Conservation (phyloP, 352 stramenopile species). For the Phytophthora pini region DNA sequence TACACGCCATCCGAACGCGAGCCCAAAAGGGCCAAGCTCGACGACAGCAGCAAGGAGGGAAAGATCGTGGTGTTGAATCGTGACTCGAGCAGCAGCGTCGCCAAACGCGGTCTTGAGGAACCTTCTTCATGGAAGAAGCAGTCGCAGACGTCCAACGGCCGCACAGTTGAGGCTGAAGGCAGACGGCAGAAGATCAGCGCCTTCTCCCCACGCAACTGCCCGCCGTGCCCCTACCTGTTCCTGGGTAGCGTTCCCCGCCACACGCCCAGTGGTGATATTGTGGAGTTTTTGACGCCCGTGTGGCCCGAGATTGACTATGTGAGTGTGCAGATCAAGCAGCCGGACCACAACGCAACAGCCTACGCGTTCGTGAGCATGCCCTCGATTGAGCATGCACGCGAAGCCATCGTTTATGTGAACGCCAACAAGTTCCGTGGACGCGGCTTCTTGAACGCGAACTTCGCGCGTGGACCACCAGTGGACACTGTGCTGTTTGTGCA, state of each 20-base stretch:
- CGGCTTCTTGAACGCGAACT: slow-evolving; percentile 64
- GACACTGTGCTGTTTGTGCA: slow-evolving; percentile 74
- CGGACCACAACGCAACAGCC: slow-evolving; percentile 36
- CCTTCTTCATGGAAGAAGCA: slow-evolving; percentile 18
- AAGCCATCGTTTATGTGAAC: slow-evolving; percentile 60
- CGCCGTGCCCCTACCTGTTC: slow-evolving; percentile 74
- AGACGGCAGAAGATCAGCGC: slow-evolving; percentile 30
- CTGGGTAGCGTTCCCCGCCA: slow-evolving; percentile 68
- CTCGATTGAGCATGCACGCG: slow-evolving; percentile 52
- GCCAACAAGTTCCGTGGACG: slow-evolving; percentile 48
- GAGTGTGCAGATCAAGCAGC: slow-evolving; percentile 70
- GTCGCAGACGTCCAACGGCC: slow-evolving; percentile 12
- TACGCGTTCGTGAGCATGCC: slow-evolving; percentile 80
- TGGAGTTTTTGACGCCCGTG: slow-evolving; percentile 56
- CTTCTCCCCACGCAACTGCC: slow-evolving; percentile 48
- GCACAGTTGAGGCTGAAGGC: slow-evolving; percentile 27
- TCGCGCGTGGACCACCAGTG: slow-evolving; percentile 71
- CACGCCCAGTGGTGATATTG: slow-evolving; percentile 48
- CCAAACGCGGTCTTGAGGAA: slow-evolving; percentile 9
- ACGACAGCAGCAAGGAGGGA: slow-evolving; percentile 26
- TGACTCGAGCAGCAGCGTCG: slow-evolving; percentile 19
- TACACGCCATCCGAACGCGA: slow-evolving; percentile 24
- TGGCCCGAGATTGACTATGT: slow-evolving; percentile 52
- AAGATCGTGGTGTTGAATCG: slow-evolving; percentile 38
- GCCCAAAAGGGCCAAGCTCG: slow-evolving; percentile 39